Base-by-base conservation (phyloP, 768 basidiomycete species). In the Dioszegia hungarica region DNA sequence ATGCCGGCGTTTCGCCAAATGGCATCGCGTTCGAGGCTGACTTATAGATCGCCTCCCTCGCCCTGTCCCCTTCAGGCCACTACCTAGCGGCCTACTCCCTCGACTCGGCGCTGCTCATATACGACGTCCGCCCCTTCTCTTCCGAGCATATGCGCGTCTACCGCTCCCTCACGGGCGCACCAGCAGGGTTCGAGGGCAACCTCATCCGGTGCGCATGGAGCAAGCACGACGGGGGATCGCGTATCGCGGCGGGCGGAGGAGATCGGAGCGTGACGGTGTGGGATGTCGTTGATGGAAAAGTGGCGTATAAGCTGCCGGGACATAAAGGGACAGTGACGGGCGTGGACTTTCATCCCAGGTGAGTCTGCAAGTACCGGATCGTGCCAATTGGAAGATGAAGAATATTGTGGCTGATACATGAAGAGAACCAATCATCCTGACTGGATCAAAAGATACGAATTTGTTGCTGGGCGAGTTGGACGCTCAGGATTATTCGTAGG, bases 341-440 rank as follows among this genome's bases (percentile, higher is more conserved):
- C n/a, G 90, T 91, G 0, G 95, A 94, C 66, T 95, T 94, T 80
- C 91, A 94, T 74, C 92, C 94, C 9, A 90, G 86, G 91, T 94
- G 75, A 62, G 91, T 80, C 10, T 14, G 17, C 10, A 24, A 24
- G 9, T 24, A 5, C 43, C 6, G 12, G 39, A 20, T 12, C 6
- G 43, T 24, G n/a, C n/a, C n/a, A n/a, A n/a, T n/a, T n/a, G n/a
- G n/a, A n/a, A n/a, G n/a, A n/a, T 22, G 22, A 8, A 28, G 50
- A n/a, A n/a, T 33, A 2, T 29, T 11, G 38, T 27, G 9, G 33
- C 11, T 59, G 29, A 27, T 20, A 33, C 51, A 47, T 36, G 38
- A 29, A 19, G 67, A 92, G 91, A 72, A 67, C 67, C 70, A n/a
- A 68, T 72, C 61, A 67, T 97, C 57, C 80, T 97, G 56, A 94